Evolutionary conservation across 345 rosid species (phyloP), one percentile per base, ranked within the genome.

Genomic region (Euclidium syriacum): DNA sequence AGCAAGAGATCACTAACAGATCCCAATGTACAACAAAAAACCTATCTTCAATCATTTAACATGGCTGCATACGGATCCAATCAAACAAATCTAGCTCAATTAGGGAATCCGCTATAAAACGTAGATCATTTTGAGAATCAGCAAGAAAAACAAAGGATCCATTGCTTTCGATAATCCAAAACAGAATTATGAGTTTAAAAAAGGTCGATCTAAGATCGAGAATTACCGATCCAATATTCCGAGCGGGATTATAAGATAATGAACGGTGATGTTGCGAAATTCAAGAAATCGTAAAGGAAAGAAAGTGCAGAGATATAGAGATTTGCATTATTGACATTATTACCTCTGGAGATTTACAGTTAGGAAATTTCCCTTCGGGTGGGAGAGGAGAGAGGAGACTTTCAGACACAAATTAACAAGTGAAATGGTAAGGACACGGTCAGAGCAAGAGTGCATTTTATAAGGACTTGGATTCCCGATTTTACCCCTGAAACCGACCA

Each of bases 401-500:
- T 53, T 48, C 35, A 35, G 67, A 62, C 43, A 62, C 5, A 16
- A 4, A 24, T 33, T 0, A 18, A 24, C 32, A 25, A 48, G 47
- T 62, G 66, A 62, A 62, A 62, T 48, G 46, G 53, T n/a, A 34
- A 51, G 49, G 40, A 40, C 52, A 32, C n/a, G 15, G 20, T 42
- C 30, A 40, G 26, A 36, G 9, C 19, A 15, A 54, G 62, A 39
- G 2, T 10, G 17, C 9, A 3, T 30, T 65, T 65, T 65, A 65
- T 65, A 43, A 43, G 10, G 10, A 53, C 1, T 0, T 2, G 1
- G 6, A 16, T 22, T 53, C 12, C 70, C 70, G 35, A 53, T 32
- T 65, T 53, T 32, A 0, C 46, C 70, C 70, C 53, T 65, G n/a
- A 15, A 16, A 39, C 69, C 61, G 69, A 64, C 69, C 43, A 52